Evolutionary conservation across 2,329 filamentous ascomycete species (phyloP).

Genomic region (Paecilomyces variotii): DNA sequence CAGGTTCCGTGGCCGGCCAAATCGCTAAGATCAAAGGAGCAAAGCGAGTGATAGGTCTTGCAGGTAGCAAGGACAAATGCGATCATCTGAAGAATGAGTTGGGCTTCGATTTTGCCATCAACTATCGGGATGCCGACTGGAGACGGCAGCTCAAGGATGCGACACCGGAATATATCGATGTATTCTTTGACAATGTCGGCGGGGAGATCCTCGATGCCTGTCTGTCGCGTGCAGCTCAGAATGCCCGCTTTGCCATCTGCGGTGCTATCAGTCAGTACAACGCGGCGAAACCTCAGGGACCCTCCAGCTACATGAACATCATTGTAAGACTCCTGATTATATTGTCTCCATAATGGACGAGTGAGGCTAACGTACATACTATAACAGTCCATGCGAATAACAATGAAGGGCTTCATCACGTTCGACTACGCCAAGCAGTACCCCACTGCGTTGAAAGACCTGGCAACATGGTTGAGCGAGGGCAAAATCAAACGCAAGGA

Average conservation of each 20-base stretch:
- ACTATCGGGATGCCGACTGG: slow-evolving; percentile 62
- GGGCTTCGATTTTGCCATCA: slow-evolving; percentile 59
- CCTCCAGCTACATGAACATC: slow-evolving; percentile 39
- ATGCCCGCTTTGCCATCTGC: slow-evolving; percentile 63
- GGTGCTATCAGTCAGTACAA: slow-evolving; percentile 66
- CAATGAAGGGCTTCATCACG: slow-evolving; percentile 65
- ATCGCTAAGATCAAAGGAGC: slow-evolving; percentile 66
- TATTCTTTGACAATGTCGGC: slow-evolving; percentile 69
- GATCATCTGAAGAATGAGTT: slow-evolving; percentile 56
- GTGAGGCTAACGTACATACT: slow-evolving; percentile 14
- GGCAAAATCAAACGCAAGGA: slow-evolving; percentile 66
- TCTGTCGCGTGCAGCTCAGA: slow-evolving; percentile 53
- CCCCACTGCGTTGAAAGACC: slow-evolving; percentile 49
- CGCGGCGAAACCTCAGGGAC: slow-evolving; percentile 46
- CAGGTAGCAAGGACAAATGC: slow-evolving; percentile 60
- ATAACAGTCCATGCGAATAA: slow-evolving; percentile 29
- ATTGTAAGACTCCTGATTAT: slow-evolving; percentile 23
- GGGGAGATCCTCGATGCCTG: slow-evolving; percentile 63
- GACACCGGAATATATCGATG: slow-evolving; percentile 54
- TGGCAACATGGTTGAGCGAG: slow-evolving; percentile 60
- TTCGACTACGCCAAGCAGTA: slow-evolving; percentile 58
- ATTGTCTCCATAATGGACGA: neutral
- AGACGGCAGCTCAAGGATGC: slow-evolving; percentile 51
- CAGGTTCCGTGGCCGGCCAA: slow-evolving; percentile 67
- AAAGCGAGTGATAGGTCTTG: slow-evolving; percentile 55